Evolutionary conservation across 768 basidiomycete genomes (phyloP), one percentile per base, ranked within the genome.

Genomic region (Trametes coccinea): DNA sequence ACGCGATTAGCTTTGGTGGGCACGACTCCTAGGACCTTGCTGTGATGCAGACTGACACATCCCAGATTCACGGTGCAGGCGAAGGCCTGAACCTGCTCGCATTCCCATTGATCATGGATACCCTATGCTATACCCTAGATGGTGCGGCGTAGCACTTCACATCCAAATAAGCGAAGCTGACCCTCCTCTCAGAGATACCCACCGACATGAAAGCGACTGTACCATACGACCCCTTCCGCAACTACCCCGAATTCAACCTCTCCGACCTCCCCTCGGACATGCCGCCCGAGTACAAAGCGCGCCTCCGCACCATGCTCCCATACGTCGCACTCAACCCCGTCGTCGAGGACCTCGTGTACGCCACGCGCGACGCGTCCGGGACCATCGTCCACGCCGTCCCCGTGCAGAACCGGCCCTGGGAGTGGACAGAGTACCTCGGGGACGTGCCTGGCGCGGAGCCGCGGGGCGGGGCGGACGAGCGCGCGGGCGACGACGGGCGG

Each of bases 341-440:
- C 22, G 84, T 89, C 4, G 71, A 80, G 8, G 79, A 87, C 62
- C 81, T 93, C 34, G 79, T 82, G 3, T 82, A 82, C 49, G 82
- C 84, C 3, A 79, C 85, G 61, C 80, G 80, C 30, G 88, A 91
- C 63, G 47, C 72, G 16, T 75, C 74, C 11, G 88, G 88, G 0
- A 77, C 79, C 16, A 61, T 84, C 4, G 69, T 84, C 2, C 76
- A 78, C 61, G 79, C 82, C 17, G 69, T 74, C 4, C 79, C 82
- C 2, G 87, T 92, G 16, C 77, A 83, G 59, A 90, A 92, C 72
- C 82, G 85, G 34, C 89, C 92, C 3, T 93, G 91, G 91, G 91
- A 93, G 71, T 93, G 91, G 90, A 84, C 87, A 6, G 91, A 93
- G 72, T 84, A 88, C 69, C 68, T 92, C 3, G 90, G 90, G 8